These are phyloP conservation scores for Hypoxylon rubiginosum DNA, from an alignment of 2,329 filamentous ascomycete species.

Conservation along the genomic window DNA sequence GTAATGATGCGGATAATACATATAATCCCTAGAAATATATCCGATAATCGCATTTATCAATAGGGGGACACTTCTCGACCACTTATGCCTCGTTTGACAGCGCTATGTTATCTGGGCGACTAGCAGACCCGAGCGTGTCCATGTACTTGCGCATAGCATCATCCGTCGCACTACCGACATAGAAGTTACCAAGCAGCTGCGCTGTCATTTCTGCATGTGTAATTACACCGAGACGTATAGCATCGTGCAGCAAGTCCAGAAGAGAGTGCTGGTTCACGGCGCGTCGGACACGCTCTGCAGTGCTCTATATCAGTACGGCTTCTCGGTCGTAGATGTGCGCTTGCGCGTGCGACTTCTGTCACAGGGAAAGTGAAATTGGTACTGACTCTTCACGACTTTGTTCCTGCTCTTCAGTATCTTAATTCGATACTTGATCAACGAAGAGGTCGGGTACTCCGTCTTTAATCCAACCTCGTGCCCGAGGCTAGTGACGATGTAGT, in stretches of 20 bases:
- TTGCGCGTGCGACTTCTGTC: neutral
- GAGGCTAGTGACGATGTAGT: slow-evolving; percentile 49
- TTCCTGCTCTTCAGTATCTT: slow-evolving; percentile 47
- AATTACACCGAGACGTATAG: slow-evolving; percentile 46
- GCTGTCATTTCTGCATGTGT: slow-evolving; percentile 48
- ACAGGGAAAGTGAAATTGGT: neutral
- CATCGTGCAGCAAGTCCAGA: slow-evolving; percentile 47
- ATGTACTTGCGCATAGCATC: slow-evolving; percentile 48
- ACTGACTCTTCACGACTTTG: slow-evolving; percentile 46
- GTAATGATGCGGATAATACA: neutral
- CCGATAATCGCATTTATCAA: neutral
- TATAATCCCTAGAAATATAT: neutral
- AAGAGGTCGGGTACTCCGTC: slow-evolving; percentile 46
- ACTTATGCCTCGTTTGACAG: slow-evolving; percentile 32
- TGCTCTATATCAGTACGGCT: slow-evolving; percentile 4
- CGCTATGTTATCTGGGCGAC: slow-evolving; percentile 17
- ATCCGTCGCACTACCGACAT: slow-evolving; percentile 43
- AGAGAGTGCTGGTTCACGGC: slow-evolving; percentile 48
- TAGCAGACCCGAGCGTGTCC: slow-evolving; percentile 36
- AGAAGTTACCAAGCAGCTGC: slow-evolving; percentile 44
- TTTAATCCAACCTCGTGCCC: slow-evolving; percentile 47
- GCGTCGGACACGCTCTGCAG: slow-evolving; percentile 45
- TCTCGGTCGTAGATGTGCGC: neutral
- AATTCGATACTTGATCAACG: slow-evolving; percentile 47
- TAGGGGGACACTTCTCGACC: neutral